Conservation (phyloP, 2,329 filamentous ascomycete species). For the Aureobasidium pullulans region DNA sequence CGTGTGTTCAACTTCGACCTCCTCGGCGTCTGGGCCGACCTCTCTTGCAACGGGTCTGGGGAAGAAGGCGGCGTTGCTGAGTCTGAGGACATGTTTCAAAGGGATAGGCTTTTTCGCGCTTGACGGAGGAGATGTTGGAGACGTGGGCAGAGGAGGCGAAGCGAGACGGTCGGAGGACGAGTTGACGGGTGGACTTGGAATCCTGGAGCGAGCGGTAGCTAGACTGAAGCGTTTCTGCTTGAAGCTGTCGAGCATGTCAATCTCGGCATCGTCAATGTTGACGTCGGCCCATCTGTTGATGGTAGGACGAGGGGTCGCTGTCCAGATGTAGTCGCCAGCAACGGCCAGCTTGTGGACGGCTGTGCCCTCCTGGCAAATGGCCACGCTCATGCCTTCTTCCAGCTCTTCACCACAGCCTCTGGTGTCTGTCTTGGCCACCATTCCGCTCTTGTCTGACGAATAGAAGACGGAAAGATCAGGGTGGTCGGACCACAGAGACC, state of each 20-base stretch:
- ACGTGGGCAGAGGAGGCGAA: slow-evolving; percentile 13
- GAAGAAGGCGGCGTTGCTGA: slow-evolving; percentile 78
- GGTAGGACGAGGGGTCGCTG: slow-evolving; percentile 79
- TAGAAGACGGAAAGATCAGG: slow-evolving; percentile 85
- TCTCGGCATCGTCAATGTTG: slow-evolving; percentile 64
- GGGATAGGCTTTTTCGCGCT: slow-evolving; percentile 59
- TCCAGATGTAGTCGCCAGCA: slow-evolving; percentile 76
- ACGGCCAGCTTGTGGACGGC: slow-evolving; percentile 60
- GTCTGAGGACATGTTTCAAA: slow-evolving; percentile 66
- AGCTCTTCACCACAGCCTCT: slow-evolving; percentile 61
- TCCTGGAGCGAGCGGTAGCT: slow-evolving; percentile 35
- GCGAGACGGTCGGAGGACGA: slow-evolving; percentile 1
- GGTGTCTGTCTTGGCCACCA: slow-evolving; percentile 95
- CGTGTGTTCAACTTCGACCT: slow-evolving; percentile 24
- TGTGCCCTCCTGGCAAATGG: slow-evolving; percentile 86
- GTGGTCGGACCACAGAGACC: slow-evolving; percentile 87
- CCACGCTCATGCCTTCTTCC: slow-evolving; percentile 83
- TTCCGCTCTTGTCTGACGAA: slow-evolving; percentile 82
- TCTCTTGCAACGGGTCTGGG: slow-evolving; percentile 37
- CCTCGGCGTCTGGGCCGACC: slow-evolving; percentile 52
- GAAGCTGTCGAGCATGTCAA: slow-evolving; percentile 49
- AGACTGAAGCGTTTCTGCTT: slow-evolving; percentile 44
- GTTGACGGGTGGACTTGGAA: slow-evolving; percentile 27
- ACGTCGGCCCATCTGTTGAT: slow-evolving; percentile 89
- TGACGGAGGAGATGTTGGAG: slow-evolving; percentile 27